Base-by-base conservation (phyloP, 2,329 filamentous ascomycete genomes). In the Diaporthe ilicicola region DNA sequence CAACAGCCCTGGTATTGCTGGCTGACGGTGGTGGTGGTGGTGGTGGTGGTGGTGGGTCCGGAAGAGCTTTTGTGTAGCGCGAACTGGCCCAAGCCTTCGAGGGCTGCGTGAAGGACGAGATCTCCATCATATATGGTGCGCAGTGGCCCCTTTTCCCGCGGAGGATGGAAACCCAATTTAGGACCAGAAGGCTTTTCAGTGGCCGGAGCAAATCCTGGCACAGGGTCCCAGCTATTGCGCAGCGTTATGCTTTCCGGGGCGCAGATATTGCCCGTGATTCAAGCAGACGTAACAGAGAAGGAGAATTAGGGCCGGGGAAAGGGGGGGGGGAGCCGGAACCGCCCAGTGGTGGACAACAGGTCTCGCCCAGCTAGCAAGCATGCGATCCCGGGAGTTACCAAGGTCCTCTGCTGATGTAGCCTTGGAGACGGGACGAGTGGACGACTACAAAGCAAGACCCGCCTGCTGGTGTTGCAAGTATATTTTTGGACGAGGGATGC, bases 41-140 rank as follows among this genome's bases (percentile, higher is more conserved):
- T 61, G 75, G 72, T 68, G 75, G 73, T 37, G 82, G 79, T 67
- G 87, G 86, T 76, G 86, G 85, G 69, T 83, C 81, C 42, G 87
- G 88, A 74, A 90, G 81, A 42, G 86, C 87, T 80, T 90, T 90
- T 77, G 87, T 89, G 80, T 87, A 88, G 78, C 87, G 86, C 75
- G 87, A 89, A 68, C 82, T 81, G 75, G 85, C 85, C 79, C 65
- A 70, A 17, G 72, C 70, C 72, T 74, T 76, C 56, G 77, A 75
- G 70, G 73, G 71, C 71, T 72, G 71, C 71, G 74, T 67, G 56
- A 78, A 70, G 69, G 74, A 75, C 50, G 76, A 67, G 24, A 75
- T 72, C 67, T 74, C 75, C 77, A 78, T 76, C 73, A 73, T 76
- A 37, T 59, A 50, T 69, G 51, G 22, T 70, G 61, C 71, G 48